phyloP scores from a whole-genome alignment of 257 asterid genomes.

The Linderniella brevidens region DNA sequence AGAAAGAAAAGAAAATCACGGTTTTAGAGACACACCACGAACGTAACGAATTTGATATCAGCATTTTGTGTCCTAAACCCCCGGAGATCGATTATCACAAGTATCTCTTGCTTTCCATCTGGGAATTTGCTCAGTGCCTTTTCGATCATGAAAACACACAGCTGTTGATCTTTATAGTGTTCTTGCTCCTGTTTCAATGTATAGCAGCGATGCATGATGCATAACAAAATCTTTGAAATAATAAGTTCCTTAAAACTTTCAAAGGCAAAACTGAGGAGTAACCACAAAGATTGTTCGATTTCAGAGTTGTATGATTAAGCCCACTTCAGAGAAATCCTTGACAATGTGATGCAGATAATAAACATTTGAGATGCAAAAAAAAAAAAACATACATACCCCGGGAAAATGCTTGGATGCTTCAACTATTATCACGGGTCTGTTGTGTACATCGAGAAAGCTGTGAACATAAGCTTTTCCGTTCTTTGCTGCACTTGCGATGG shows the following conservation, averaged over 20 bases:
- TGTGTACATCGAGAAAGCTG: slow-evolving; percentile 33
- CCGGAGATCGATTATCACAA: slow-evolving; percentile 59
- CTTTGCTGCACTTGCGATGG: slow-evolving; percentile 33
- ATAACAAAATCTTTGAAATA: neutral
- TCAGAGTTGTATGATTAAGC: too few relatives aligned
- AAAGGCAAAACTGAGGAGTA: too few relatives aligned
- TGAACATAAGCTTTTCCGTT: slow-evolving; percentile 72
- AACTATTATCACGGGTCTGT: slow-evolving; percentile 60
- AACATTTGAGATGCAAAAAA: neutral
- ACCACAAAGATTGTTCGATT: too few relatives aligned
- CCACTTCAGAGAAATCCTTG: too few relatives aligned
- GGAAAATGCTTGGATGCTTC: slow-evolving; percentile 71
- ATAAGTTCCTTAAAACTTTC: neutral
- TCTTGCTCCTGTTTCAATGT: slow-evolving; percentile 25
- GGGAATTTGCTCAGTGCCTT: slow-evolving; percentile 67
- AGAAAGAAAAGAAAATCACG: neutral
- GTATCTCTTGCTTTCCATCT: slow-evolving; percentile 46
- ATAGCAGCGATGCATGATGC: neutral
- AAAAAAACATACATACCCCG: slow-evolving; percentile 29
- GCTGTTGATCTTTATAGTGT: slow-evolving; percentile 52
- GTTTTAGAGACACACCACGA: slow-evolving; percentile 59
- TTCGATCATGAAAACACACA: slow-evolving; percentile 64
- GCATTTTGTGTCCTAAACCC: slow-evolving; percentile 55
- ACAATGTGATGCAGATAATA: too few relatives aligned
- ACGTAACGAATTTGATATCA: slow-evolving; percentile 63